Percentiles rank a stretch among this genome's conserved stretches.
phyloP scores from a whole-genome alignment of 306 rosid genomes.

The Rosa rugosa region DNA sequence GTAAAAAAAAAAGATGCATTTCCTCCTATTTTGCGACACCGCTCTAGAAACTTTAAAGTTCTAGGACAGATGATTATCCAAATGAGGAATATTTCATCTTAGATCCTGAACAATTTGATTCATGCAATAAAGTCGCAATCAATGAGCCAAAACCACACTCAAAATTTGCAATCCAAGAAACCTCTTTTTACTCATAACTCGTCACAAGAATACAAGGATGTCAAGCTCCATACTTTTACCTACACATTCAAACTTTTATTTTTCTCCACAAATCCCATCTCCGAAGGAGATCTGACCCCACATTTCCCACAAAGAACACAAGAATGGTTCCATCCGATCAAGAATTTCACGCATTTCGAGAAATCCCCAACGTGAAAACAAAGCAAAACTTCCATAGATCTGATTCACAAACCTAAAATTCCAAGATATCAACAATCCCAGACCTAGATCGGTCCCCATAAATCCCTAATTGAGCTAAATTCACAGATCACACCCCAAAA shows the following conservation, averaged over 20 bases:
- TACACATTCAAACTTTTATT: not conserved
- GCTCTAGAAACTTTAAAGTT: not conserved
- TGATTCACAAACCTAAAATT: slow-evolving; percentile 3
- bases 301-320: not conserved
- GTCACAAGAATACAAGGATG: not conserved
- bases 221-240: not conserved
- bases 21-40: not conserved
- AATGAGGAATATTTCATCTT: not conserved
- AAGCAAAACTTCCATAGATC: slow-evolving; percentile 18
- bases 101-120: not conserved
- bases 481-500: slow-evolving; percentile 25
- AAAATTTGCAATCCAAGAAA: not conserved
- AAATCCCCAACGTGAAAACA: not conserved
- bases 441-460: slow-evolving; percentile 29
- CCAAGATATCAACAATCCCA: slow-evolving; percentile 8
- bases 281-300: not conserved
- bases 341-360: not conserved
- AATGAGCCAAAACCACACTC: not conserved
- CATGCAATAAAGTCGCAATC: not conserved
- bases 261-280: not conserved
- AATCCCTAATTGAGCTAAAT: slow-evolving; percentile 26
- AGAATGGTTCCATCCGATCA: not conserved
- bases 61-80: not conserved
- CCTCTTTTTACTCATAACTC: not conserved
- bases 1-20: not conserved